Evolutionary conservation across 371 early-diverging fungal genomes (phyloP).

Genomic region (Dichotomocladium elegans): DNA sequence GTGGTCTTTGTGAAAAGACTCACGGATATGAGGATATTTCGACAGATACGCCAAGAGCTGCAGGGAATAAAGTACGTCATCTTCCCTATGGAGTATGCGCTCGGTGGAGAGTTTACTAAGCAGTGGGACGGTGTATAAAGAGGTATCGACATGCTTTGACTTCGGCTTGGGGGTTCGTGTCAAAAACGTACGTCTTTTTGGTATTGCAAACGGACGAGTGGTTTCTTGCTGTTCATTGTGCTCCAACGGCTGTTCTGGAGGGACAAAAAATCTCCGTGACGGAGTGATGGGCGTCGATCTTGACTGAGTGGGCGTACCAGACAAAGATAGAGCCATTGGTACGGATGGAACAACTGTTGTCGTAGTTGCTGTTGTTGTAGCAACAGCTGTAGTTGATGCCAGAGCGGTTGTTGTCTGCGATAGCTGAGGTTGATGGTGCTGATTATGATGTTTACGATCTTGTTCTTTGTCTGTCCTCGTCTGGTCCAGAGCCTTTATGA

Average conservation of each 20-base stretch:
- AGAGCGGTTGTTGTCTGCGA: background rate
- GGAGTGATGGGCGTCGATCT: constrained; percentile 24
- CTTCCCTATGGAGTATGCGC: constrained; percentile 63
- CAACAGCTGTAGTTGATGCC: background rate
- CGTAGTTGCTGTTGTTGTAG: background rate
- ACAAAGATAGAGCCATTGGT: background rate
- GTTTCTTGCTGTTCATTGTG: constrained; percentile 10
- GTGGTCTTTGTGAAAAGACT: constrained; percentile 57
- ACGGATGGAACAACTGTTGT: background rate
- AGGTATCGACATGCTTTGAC: background rate
- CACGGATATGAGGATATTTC: constrained; percentile 76
- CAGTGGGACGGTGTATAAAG: constrained; percentile 9
- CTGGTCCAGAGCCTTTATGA: constrained; percentile 48
- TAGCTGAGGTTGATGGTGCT: background rate
- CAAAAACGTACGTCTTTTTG: background rate
- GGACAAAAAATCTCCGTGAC: constrained; percentile 8
- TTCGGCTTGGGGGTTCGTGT: background rate
- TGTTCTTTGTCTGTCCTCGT: background rate
- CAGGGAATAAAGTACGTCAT: constrained; percentile 80
- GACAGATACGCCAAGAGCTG: constrained; percentile 88
- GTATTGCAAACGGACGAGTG: constrained; percentile 13
- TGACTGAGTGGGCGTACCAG: constrained; percentile 11
- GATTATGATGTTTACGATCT: background rate
- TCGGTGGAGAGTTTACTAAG: constrained; percentile 19
- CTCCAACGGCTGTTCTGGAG: background rate